Conservation (phyloP, 163 green algal genomes). For the Trebouxiophyceae sp. region DNA sequence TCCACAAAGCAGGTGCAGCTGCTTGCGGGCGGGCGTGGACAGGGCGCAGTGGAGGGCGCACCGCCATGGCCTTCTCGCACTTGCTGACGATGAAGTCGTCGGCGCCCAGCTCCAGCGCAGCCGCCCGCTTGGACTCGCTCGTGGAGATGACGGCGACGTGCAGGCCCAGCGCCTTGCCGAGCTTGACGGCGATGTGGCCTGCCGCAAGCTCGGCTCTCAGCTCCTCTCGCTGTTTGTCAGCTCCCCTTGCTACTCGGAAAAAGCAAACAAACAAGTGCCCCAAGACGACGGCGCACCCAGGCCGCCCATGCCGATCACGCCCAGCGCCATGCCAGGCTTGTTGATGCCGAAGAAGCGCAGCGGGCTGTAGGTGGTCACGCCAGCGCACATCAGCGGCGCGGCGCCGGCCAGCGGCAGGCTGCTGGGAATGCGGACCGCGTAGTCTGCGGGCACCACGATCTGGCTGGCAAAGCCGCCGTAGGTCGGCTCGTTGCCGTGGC, state of each 20-base stretch:
- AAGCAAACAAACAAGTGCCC: too few species aligned
- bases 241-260: too few species aligned
- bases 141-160: conserved; percentile 54
- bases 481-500: conserved; percentile 18
- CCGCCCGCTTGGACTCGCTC: conserved; percentile 34
- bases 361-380: conserved; percentile 72
- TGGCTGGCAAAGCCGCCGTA: conserved; percentile 57
- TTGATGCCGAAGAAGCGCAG: conserved; percentile 61
- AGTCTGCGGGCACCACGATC: conserved; percentile 33
- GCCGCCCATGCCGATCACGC: conserved; percentile 77
- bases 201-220: too few species aligned
- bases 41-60: too few species aligned
- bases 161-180: conserved; percentile 60
- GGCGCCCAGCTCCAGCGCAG: conserved; percentile 40
- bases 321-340: conserved; percentile 52
- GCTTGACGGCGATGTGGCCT: conserved; percentile 72
- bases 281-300: too few species aligned
- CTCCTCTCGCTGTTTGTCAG: too few species aligned
- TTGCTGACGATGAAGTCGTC: conserved; percentile 51
- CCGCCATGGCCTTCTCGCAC: conserved; percentile 34
- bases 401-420: conserved; percentile 42
- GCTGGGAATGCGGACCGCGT: conserved; percentile 54
- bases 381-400: conserved; percentile 85
- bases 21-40: too few species aligned
- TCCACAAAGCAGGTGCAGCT: too few species aligned